phyloP scores from a whole-genome alignment of 2,329 filamentous ascomycete genomes.

The Diaporthe vexans region DNA sequence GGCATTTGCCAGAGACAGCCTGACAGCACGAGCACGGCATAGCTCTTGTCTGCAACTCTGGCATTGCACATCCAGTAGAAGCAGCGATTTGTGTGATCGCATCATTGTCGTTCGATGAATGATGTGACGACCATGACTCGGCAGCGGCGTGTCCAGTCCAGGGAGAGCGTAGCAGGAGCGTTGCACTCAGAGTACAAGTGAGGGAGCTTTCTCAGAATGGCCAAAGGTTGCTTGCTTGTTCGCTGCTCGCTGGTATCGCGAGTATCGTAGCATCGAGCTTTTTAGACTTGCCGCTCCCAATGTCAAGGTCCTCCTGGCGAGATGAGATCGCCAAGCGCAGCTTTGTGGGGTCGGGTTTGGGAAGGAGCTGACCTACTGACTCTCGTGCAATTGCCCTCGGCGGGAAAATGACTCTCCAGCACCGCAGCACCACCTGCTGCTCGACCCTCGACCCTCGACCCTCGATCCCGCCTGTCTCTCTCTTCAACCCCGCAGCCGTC shows the following conservation, averaged over 20 bases:
- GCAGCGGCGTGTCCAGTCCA: conserved; percentile 11
- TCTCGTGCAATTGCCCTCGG: conserved; percentile 15
- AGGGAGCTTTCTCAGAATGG: not conserved
- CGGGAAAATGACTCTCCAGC: conserved; percentile 19
- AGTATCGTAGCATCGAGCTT: conserved; percentile 24
- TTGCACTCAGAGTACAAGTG: not conserved
- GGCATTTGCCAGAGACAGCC: conserved; percentile 24
- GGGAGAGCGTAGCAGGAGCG: conserved; percentile 14
- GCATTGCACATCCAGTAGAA: not conserved
- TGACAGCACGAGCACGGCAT: not conserved
- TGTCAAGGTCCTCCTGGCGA: conserved; percentile 29
- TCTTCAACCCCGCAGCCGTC: conserved; percentile 16
- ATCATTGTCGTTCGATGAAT: conserved; percentile 37
- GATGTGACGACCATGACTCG: conserved; percentile 39
- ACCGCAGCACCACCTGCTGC: not conserved
- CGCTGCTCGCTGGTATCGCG: not conserved
- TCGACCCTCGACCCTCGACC: not conserved
- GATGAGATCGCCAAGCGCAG: conserved; percentile 30
- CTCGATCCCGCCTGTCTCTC: not conserved
- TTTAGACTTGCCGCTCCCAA: conserved; percentile 33
- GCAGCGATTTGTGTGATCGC: conserved; percentile 6
- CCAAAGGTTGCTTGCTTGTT: too few relatives aligned
- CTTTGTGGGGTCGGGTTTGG: conserved; percentile 27
- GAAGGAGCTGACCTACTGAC: conserved; percentile 24
- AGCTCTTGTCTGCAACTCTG: not conserved